phyloP scores from a whole-genome alignment of 352 stramenopile species.

The Achlya hypogyna region DNA sequence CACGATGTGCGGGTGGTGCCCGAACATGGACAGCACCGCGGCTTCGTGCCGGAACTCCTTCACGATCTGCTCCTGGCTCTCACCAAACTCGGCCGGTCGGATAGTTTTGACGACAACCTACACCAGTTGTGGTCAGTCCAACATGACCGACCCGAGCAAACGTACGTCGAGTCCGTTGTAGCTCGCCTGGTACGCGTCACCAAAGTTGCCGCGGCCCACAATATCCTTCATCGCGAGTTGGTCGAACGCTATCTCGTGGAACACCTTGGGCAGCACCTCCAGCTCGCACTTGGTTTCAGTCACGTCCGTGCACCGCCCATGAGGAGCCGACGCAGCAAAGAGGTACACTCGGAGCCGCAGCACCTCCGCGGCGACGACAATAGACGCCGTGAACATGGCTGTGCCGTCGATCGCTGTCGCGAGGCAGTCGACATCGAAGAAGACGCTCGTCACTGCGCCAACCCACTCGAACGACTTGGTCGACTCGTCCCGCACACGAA shows the following conservation, averaged over 20 bases:
- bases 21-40: slow-evolving; percentile 73
- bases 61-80: slow-evolving; percentile 62
- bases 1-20: slow-evolving; percentile 68
- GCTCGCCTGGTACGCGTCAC: slow-evolving; percentile 53
- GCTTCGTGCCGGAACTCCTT: slow-evolving; percentile 79
- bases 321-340: slow-evolving; percentile 35
- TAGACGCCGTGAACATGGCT: slow-evolving; percentile 61
- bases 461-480: slow-evolving; percentile 67
- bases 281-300: slow-evolving; percentile 39
- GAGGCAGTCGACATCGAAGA: slow-evolving; percentile 64
- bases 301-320: slow-evolving; percentile 18
- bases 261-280: slow-evolving; percentile 65
- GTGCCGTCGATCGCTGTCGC: slow-evolving; percentile 38
- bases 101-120: slow-evolving; percentile 76
- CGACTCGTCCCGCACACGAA: slow-evolving; percentile 45
- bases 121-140: background rate
- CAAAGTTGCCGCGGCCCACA: slow-evolving; percentile 68
- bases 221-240: slow-evolving; percentile 59
- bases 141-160: no score
- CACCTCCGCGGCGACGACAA: slow-evolving; percentile 63
- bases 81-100: slow-evolving; percentile 59
- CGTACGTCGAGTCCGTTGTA: slow-evolving; percentile 42
- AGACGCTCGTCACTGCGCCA: slow-evolving; percentile 49
- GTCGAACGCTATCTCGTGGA: slow-evolving; percentile 56
- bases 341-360: slow-evolving; percentile 53